Conservation (phyloP, 306 rosid genomes). For the Lathyrus aphaca region DNA sequence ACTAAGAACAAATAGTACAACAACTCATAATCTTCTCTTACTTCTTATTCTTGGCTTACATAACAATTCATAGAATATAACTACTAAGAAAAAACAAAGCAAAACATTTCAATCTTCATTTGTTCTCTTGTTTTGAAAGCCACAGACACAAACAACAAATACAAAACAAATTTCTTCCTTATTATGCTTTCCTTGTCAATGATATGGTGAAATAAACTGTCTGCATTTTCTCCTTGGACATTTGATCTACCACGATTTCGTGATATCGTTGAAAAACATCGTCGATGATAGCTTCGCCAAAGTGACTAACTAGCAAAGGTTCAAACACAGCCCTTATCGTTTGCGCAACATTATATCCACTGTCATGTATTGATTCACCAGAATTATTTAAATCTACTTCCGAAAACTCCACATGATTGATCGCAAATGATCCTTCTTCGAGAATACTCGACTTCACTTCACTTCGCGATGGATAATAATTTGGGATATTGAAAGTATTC, state of each 20-base stretch:
- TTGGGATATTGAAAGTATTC: conserved; percentile 47
- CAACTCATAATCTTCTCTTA: too few relatives aligned
- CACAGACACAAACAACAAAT: too few relatives aligned
- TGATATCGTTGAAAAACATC: conserved; percentile 42
- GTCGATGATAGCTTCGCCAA: conserved; percentile 51
- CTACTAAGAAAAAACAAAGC: too few relatives aligned
- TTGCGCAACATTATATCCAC: conserved; percentile 40
- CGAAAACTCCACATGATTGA: conserved; percentile 19
- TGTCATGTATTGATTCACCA: background rate
- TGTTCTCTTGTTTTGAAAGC: too few relatives aligned
- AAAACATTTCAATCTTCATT: too few relatives aligned
- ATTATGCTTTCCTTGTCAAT: background rate
- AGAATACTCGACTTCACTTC: conserved; percentile 45
- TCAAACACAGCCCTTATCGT: conserved; percentile 52
- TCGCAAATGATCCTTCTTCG: conserved; percentile 46
- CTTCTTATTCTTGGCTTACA: too few relatives aligned
- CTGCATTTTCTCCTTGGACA: background rate
- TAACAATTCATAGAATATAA: background rate
- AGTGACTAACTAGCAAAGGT: conserved; percentile 46
- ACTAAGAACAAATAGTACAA: too few relatives aligned
- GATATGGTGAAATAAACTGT: background rate
- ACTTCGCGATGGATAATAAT: conserved; percentile 44
- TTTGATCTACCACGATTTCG: conserved; percentile 27
- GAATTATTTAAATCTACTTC: conserved; percentile 42
- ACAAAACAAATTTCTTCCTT: background rate